Evolutionary conservation across 495 filamentous ascomycete genomes (phyloP).

Genomic region (Articulospora tetracladia): DNA sequence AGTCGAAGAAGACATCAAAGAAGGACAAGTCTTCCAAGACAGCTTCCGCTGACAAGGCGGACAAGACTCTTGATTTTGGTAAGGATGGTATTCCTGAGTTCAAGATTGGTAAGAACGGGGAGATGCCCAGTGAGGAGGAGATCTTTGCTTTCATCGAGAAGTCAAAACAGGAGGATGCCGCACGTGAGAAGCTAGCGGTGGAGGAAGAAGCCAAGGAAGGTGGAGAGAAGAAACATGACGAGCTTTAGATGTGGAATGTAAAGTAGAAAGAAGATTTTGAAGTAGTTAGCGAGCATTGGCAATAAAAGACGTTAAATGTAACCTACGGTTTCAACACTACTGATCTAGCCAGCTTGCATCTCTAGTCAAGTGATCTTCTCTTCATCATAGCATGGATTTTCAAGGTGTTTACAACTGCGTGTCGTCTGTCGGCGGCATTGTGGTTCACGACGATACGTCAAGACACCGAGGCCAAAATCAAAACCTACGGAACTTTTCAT

Average conservation of each 20-base stretch:
- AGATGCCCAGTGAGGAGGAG: conserved; percentile 23
- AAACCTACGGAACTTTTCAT: no score
- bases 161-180: conserved; percentile 2
- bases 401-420: no score
- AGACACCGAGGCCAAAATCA: no score
- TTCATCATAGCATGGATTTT: no score
- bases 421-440: no score
- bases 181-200: not conserved
- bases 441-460: no score
- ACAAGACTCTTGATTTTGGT: conserved; percentile 9
- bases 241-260: conserved; percentile 4
- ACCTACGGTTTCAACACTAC: no score
- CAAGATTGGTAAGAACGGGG: conserved; percentile 10
- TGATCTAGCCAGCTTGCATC: no score
- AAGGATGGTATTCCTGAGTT: conserved; percentile 10
- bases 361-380: no score
- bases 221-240: conserved; percentile 13
- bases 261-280: not conserved
- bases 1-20: conserved; percentile 37
- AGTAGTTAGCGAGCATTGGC: not conserved
- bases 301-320: not conserved
- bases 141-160: conserved; percentile 18
- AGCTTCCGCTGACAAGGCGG: conserved; percentile 9
- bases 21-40: conserved; percentile 34
- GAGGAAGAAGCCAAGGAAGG: not conserved